Conservation (phyloP, 148 eudicot species). For the Rhododendron kiyosumense region DNA sequence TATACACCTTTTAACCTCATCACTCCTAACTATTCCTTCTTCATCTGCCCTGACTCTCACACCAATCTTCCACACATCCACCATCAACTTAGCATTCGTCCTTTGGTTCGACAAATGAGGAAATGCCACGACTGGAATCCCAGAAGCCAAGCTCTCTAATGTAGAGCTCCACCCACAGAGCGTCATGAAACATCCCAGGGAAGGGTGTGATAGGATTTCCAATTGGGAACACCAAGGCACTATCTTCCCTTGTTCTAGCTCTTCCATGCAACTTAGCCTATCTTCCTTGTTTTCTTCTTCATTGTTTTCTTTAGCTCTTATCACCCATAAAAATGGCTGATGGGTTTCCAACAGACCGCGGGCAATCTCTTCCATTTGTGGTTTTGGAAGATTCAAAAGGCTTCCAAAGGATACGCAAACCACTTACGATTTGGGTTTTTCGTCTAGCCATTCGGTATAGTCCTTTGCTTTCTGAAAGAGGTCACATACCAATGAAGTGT, state of each 20-base stretch:
- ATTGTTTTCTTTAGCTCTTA: constrained; percentile 21
- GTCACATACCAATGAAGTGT: background rate
- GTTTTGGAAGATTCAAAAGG: constrained; percentile 20
- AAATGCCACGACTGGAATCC: constrained; percentile 47
- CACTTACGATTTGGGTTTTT: constrained; percentile 43
- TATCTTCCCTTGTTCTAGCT: constrained; percentile 30
- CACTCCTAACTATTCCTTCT: constrained; percentile 31
- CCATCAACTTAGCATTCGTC: constrained; percentile 52
- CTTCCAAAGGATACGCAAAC: constrained; percentile 71
- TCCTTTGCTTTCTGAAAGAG: constrained; percentile 8
- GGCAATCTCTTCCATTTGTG: constrained; percentile 51
- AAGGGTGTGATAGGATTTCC: constrained; percentile 20
- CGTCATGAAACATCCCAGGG: constrained; percentile 40
- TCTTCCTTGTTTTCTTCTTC: constrained; percentile 12
- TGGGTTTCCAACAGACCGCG: constrained; percentile 32
- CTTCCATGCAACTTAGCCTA: constrained; percentile 29
- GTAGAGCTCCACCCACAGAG: constrained; percentile 65
- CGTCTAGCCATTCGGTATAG: constrained; percentile 44
- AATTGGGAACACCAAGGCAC: constrained; percentile 29
- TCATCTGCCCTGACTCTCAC: constrained; percentile 29
- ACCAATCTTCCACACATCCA: constrained; percentile 43
- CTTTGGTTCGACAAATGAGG: constrained; percentile 50
- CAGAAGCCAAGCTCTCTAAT: constrained; percentile 42
- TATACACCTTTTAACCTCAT: constrained; percentile 42
- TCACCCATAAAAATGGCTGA: constrained; percentile 68